Base-by-base conservation (phyloP, 192 early-diverging fungal species). In the Mortierella alpina region DNA sequence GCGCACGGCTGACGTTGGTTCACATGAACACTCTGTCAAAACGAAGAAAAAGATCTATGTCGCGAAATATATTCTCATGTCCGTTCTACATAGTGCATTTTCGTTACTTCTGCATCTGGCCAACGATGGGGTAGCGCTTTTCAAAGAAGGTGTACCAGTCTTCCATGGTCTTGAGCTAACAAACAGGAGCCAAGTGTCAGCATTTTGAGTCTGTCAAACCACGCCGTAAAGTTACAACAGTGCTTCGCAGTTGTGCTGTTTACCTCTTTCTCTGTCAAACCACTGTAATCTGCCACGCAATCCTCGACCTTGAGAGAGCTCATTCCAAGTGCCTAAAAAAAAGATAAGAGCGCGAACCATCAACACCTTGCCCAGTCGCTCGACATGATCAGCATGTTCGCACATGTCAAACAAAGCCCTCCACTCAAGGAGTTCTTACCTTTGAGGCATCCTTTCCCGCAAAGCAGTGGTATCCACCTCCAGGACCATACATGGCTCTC, bases 391-490 rank as follows among this genome's bases (percentile, higher is more conserved):
- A 31, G 31, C 31, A 31, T 2, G 31, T 31, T 31, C 31, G 3
- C 31, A 31, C 31, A 3, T 31, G 31, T 31, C 31, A 31, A 50
- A 50, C 48, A 4, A 50, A 17, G 49, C 12, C 12, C 4, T 59
- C 17, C 11, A 45, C 12, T 17, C 6, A 14, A n/a, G 42, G 9
- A 22, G 9, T 20, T 23, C 64, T 72, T 84, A 91, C 89, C 84
- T 84, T 90, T 11, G 90, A 93, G 15, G 92, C 91, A 78, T 95
- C 95, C 83, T 93, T 92, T 20, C 95, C 95, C 23, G 94, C 92
- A 83, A 96, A 95, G 31, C 90, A 84, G 58, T 83, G 75, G 79
- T 96, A 96, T 55, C 91, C 91, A n/a, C 66, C 69, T 5, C 86
- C 89, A 6, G 89, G 88, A 23, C 84, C 79, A 83, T 96, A 96